Evolutionary conservation across 2,329 filamentous ascomycete species (phyloP), one percentile per base, ranked within the genome.

Genomic region (Diplodia mutila): DNA sequence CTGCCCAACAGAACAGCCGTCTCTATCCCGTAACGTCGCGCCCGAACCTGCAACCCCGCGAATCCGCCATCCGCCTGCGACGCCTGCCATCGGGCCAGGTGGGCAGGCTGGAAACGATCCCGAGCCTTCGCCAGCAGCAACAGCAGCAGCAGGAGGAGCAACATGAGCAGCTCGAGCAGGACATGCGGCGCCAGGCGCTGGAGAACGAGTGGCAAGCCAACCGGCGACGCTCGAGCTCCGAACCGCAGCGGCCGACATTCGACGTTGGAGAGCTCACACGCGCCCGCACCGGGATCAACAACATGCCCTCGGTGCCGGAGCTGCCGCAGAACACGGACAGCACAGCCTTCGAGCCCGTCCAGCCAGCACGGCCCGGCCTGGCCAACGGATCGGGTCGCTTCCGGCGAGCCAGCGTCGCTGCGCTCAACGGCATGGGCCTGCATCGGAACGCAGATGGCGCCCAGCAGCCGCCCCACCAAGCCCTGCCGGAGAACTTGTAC

Each of bases 401-500:
- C 21, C 49, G 66, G 27, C 37, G 66, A 29, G 51, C 51, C 16
- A 67, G 66, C 25, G 39, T 42, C 21, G 66, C 66, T n/a, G 59
- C 66, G 49, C 48, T 54, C 48, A 51, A 37, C 25, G 57, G 34
- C 4, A 25, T 67, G 11, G 57, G 57, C 14, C 25, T 42, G 14
- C 27, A 67, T 25, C 65, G 65, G 27, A 39, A 42, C 23, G 23
- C 65, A 29, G 55, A 27, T 18, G 34, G 34, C 32, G 23, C 32
- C 8, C 34, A 37, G 27, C 46, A 46, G 29, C 42, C 55, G 25
- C 46, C 21, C 18, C 57, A 42, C 23, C n/a, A 27, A n/a, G n/a
- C n/a, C 18, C 46, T 27, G 14, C 48, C 59, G 8, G 49, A 48
- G 39, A 54, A 55, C 18, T 72, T 90, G 69, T 90, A 91, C 73